phyloP scores from a whole-genome alignment of 2,329 filamentous ascomycete species.

The Septoria linicola region DNA sequence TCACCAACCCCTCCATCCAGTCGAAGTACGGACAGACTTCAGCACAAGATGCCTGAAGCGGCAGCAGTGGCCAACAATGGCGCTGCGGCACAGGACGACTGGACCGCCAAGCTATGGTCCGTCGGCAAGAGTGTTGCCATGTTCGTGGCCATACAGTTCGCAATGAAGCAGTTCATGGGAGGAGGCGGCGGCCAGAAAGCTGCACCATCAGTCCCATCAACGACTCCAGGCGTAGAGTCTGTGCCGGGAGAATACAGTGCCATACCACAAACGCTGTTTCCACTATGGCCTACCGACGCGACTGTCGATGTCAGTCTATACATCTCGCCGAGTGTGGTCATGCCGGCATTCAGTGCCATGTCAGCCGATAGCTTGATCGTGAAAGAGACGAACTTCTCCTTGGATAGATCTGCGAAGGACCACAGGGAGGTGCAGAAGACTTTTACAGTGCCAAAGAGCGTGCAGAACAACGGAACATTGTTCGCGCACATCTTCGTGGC shows the following conservation, averaged over 20 bases:
- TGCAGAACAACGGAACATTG: constrained; percentile 89
- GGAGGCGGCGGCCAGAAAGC: constrained; percentile 26
- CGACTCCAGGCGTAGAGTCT: constrained; percentile 25
- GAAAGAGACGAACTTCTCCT: constrained; percentile 70
- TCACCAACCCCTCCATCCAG: background rate
- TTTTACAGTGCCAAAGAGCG: constrained; percentile 72
- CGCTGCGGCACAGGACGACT: constrained; percentile 18
- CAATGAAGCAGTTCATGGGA: constrained; percentile 56
- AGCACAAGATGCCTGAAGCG: constrained; percentile 12
- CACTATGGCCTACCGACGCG: constrained; percentile 82
- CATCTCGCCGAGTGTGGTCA: constrained; percentile 71
- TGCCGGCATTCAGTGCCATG: constrained; percentile 65
- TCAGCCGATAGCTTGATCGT: constrained; percentile 70
- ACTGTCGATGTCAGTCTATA: constrained; percentile 81
- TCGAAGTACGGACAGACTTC: background rate
- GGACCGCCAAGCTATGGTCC: constrained; percentile 33
- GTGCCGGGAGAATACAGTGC: constrained; percentile 57
- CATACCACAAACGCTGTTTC: constrained; percentile 70
- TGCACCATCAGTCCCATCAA: constrained; percentile 21
- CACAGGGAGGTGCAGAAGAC: constrained; percentile 72
- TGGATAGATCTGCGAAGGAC: constrained; percentile 62
- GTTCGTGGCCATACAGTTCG: constrained; percentile 59
- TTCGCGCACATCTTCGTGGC: constrained; percentile 93
- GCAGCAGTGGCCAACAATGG: constrained; percentile 3
- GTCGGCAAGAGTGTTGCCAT: constrained; percentile 57